phyloP scores from a whole-genome alignment of 148 eudicot genomes.

The Chenopodium quinoa region DNA sequence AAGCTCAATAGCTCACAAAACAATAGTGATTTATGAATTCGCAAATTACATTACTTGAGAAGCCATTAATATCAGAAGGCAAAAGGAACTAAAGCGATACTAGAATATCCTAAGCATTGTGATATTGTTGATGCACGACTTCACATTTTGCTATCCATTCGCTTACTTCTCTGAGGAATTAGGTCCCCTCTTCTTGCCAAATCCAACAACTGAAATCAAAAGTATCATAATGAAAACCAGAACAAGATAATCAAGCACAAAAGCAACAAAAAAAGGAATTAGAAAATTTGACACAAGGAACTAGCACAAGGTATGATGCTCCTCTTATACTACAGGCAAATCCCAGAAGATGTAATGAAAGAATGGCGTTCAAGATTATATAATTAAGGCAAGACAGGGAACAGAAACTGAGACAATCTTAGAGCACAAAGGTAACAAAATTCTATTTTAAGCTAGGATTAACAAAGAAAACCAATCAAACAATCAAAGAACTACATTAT shows the following conservation, averaged over 20 bases:
- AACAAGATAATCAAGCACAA: not conserved
- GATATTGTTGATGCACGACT: not conserved
- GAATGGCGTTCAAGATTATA: too few relatives aligned
- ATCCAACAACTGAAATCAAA: constrained; percentile 56
- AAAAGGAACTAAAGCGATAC: not conserved
- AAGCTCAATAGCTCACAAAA: not conserved
- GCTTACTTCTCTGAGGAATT: constrained; percentile 72
- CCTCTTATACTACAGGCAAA: not conserved
- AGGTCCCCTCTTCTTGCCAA: constrained; percentile 77
- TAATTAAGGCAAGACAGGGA: too few relatives aligned
- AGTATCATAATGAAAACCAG: not conserved
- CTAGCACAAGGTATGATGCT: not conserved
- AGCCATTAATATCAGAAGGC: not conserved
- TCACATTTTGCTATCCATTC: not conserved
- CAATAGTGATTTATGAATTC: not conserved
- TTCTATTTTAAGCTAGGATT: too few relatives aligned
- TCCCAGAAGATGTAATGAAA: not conserved
- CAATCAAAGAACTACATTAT: too few relatives aligned
- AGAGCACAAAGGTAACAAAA: too few relatives aligned
- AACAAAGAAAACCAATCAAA: too few relatives aligned
- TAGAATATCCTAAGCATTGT: not conserved
- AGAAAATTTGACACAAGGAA: too few relatives aligned
- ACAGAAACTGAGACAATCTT: too few relatives aligned
- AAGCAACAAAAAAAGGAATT: too few relatives aligned
- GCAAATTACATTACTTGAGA: not conserved